Conservation (phyloP, 805 yeast genomes). For the Wickerhamiella parazyma region DNA sequence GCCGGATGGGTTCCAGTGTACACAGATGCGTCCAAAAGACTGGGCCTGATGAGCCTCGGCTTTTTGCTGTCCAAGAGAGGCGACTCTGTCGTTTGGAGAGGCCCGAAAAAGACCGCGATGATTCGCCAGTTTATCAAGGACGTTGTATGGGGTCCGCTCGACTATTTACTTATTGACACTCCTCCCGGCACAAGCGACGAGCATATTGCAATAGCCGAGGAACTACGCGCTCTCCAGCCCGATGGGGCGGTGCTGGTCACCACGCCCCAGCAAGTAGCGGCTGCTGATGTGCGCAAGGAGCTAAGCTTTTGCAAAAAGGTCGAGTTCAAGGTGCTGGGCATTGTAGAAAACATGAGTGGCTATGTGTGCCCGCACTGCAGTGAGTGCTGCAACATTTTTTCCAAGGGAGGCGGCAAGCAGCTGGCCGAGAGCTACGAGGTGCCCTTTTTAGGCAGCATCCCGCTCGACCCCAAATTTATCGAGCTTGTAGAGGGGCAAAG, state of each 20-base stretch:
- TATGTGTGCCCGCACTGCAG: slow-evolving; percentile 88
- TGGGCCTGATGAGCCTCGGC: slow-evolving; percentile 77
- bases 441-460: slow-evolving; percentile 72
- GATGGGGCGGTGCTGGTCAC: slow-evolving; percentile 94
- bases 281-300: slow-evolving; percentile 90
- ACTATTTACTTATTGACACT: slow-evolving; percentile 79
- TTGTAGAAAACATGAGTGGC: slow-evolving; percentile 94
- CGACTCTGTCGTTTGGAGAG: slow-evolving; percentile 93
- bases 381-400: slow-evolving; percentile 77
- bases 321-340: slow-evolving; percentile 63
- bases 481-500: slow-evolving; percentile 66
- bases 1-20: slow-evolving; percentile 90
- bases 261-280: slow-evolving; percentile 87
- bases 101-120: slow-evolving; percentile 98
- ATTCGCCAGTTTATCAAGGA: slow-evolving; percentile 83
- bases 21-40: slow-evolving; percentile 31
- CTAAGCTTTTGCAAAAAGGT: slow-evolving; percentile 85
- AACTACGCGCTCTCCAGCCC: slow-evolving; percentile 47
- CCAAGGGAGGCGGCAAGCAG: slow-evolving; percentile 78
- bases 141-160: slow-evolving; percentile 73
- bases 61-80: slow-evolving; percentile 74
- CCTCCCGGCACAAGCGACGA: slow-evolving; percentile 99
- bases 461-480: slow-evolving; percentile 86
- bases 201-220: slow-evolving; percentile 93
- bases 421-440: slow-evolving; percentile 51